These are phyloP conservation scores for Yarrowia galli DNA, from an alignment of 1,139 yeast species.

Conservation along the genomic window DNA sequence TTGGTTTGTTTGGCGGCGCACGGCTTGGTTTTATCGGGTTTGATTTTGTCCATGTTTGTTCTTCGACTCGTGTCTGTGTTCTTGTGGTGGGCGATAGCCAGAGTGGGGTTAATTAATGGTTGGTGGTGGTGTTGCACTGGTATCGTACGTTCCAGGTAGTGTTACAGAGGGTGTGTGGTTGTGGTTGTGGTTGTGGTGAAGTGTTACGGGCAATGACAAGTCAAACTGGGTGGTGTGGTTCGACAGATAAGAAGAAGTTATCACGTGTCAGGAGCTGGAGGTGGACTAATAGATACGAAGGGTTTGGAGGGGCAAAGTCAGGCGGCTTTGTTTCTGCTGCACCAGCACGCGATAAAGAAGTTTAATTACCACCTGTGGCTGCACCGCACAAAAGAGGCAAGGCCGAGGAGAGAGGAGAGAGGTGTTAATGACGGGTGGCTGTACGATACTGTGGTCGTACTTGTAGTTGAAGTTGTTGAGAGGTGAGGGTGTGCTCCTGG, in stretches of 20 bases:
- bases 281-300: not conserved
- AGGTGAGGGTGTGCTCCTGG: no score
- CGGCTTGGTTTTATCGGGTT: no score
- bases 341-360: conserved; percentile 37
- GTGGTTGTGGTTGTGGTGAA: not conserved
- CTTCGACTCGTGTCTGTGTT: not conserved
- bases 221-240: no score
- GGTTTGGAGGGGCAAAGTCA: conserved; percentile 28
- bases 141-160: no score
- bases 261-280: conserved; percentile 6
- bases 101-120: not conserved
- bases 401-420: not conserved
- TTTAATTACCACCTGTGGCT: conserved; percentile 23
- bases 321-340: conserved; percentile 36
- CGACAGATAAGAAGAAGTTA: not conserved
- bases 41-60: conserved; percentile 9
- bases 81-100: no score
- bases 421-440: no score
- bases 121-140: not conserved
- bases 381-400: conserved; percentile 13
- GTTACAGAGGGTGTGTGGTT: no score
- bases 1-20: not conserved
- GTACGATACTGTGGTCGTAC: no score
- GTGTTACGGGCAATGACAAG: no score
- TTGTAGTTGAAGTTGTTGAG: no score